Base-by-base conservation (phyloP, 441 rosid genomes). In the Pelargonium exstipulatum region DNA sequence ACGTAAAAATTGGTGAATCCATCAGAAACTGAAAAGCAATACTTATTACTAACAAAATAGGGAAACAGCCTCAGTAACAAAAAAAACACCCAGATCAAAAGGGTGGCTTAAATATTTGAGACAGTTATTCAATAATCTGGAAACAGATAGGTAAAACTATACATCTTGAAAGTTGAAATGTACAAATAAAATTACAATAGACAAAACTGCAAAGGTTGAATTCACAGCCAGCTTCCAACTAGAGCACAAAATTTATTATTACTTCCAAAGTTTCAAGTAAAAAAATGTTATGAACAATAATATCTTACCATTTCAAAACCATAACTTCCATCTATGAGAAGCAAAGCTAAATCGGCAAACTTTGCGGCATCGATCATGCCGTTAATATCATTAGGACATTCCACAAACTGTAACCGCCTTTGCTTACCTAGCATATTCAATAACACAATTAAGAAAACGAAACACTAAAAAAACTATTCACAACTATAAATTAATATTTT, bases 261-360 rank as follows among this genome's bases (percentile, higher is more conserved):
- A 22, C 61, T 18, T 55, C 61, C 61, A 55, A 55, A 55, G 12
- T 55, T 55, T 18, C 61, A 55, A 18, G 20, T 2, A 35, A 40
- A 57, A 57, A 57, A 71, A 63, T 16, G 67, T 66, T n/a, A 16
- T 1, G 3, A 13, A 51, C n/a, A 48, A 69, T 18, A 18, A 62
- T 37, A 71, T 75, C 96, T 88, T 79, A 94, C 98, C 98, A 93
- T 93, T 85, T 91, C 98, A 77, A 93, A 93, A 48, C 98, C 98
- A 57, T 91, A 93, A 81, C 98, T 91, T 81, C 95, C 98, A 69
- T 91, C 96, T 65, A 86, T 83, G 66, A 93, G 83, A 67, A 93
- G 93, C 74, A 93, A 67, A 32, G 97, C 97, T 69, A 93, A 74
- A 84, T 93, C 97, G 76, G 97, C 96, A 80, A 78, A 77, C 80